Evolutionary conservation across 768 basidiomycete genomes (phyloP), one percentile per base, ranked within the genome.

Genomic region (Neoboletus brunneissimus): DNA sequence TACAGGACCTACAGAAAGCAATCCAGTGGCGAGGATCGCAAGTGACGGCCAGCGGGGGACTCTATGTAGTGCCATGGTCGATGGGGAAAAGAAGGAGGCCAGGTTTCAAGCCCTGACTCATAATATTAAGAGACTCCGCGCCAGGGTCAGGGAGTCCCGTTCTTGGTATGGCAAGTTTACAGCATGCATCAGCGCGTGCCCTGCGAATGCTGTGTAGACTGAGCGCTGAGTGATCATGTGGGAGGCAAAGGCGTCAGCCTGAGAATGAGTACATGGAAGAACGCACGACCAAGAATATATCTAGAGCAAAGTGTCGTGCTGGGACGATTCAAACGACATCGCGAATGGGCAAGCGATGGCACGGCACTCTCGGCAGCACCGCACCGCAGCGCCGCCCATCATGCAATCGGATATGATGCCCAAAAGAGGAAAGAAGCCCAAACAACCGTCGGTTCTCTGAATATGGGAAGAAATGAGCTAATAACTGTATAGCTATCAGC

Each of bases 401-500:
- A 37, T 22, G 7, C 7, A 27, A 4, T n/a, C n/a, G n/a, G n/a
- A n/a, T n/a, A n/a, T n/a, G n/a, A 25, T 5, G 8, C 35, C 57
- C 50, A 32, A 54, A 62, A 20, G 12, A 29, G 37, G 32, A 38
- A 55, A 29, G 41, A 48, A 23, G 10, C 12, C 0, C 13, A 15
- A 31, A 4, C 29, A 32, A 4, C 27, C 27, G 27, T 27, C 27
- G 27, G 27, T 6, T 8, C 2, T 18, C 15, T 18, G 16, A n/a
- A 20, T 20, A 66, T 71, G 74, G 16, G 68, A 76, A 63, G 27
- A 0, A 0, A 23, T 75, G 58, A 60, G 56, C 60, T 66, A 75
- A 65, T 62, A 27, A 62, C 71, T 75, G 37, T 76, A 75, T 41
- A 76, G 75, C 67, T 69, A 12, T 55, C 63, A 77, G 76, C 77